A percentile compares a stretch with the other conserved stretches of the same genome.
These are phyloP conservation scores for Backusella circina DNA, from an alignment of 192 early-diverging fungal species.

Conservation along the genomic window DNA sequence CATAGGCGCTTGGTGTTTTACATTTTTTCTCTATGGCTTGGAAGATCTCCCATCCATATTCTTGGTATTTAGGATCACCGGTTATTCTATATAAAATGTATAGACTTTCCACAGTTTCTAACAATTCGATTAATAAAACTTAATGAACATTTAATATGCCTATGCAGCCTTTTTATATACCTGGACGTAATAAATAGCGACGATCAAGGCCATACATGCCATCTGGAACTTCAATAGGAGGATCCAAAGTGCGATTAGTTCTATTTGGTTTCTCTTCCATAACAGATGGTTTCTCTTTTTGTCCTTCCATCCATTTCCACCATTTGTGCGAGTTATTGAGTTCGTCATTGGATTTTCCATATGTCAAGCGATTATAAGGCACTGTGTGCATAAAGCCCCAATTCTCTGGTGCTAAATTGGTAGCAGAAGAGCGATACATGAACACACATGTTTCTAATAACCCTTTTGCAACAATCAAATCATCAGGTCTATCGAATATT, in stretches of 20 bases:
- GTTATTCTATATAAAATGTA: constrained; percentile 72
- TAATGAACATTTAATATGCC: neutral
- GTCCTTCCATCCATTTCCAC: neutral
- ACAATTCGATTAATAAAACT: neutral
- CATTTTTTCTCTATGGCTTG: constrained; percentile 44
- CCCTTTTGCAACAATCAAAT: constrained; percentile 37
- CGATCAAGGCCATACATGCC: neutral
- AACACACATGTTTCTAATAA: constrained; percentile 40
- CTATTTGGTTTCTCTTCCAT: constrained; percentile 1
- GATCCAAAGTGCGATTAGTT: neutral
- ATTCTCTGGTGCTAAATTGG: constrained; percentile 44
- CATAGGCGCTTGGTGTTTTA: constrained; percentile 44
- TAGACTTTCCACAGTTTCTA: constrained; percentile 69
- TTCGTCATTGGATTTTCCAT: neutral
- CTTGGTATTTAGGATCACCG: constrained; percentile 61
- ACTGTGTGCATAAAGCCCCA: constrained; percentile 13
- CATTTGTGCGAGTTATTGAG: neutral
- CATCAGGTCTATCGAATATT: constrained; percentile 38
- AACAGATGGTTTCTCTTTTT: neutral
- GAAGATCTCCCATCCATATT: constrained; percentile 67
- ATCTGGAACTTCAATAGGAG: neutral
- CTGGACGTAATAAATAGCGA: constrained; percentile 5
- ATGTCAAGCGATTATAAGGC: constrained; percentile 5
- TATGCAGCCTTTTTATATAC: neutral
- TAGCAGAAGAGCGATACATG: constrained; percentile 32